Evolutionary conservation across 2,329 filamentous ascomycete genomes (phyloP), one percentile per base, ranked within the genome.

Genomic region (Fusarium neocosmosporiellum): DNA sequence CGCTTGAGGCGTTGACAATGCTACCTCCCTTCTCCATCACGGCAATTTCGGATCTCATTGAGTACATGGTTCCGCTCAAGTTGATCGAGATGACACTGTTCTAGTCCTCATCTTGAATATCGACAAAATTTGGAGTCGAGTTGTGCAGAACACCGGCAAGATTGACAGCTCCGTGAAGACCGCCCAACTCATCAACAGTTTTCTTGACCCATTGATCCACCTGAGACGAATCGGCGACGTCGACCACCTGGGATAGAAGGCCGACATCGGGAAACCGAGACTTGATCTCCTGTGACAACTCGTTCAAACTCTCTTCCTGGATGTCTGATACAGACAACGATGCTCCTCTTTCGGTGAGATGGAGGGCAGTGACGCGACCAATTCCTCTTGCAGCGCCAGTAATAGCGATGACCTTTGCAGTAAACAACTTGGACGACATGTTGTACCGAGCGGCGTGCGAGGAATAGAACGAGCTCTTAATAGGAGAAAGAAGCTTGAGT

Each of bases 1-100:
- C 50, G 27, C 65, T 63, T 5, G 65, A 46, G 13, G 59, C 61
- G 22, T 68, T 67, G 36, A 67, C 62, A n/a, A 68, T 63, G 11
- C 58, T 41, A 18, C 65, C 68, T 18, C 53, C 39, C n/a, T 61
- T 41, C 4, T 16, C 9, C n/a, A 61, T 24, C 20, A 27, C 29
- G 4, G 14, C 5, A 9, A 61, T 29, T 24, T 61, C 29, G 3
- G 43, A 27, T 13, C 58, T 27, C 41, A 61, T 48, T 7, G 13
- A 61, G 41, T 61, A 36, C 24, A 58, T 16, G 7, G 53, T 31
- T 33, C 65, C 59, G 13, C 14, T 27, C 7, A 63, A 14, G 18
- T 67, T 67, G 20, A 62, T 31, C 33, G 41, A 59, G 10, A 67
- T 59, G 48, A 67, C 53, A 1, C 22, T 22, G 1, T 67, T 24